Evolutionary conservation across 2,329 filamentous ascomycete genomes (phyloP), one percentile per base, ranked within the genome.

Genomic region (Cercospora berteroae): DNA sequence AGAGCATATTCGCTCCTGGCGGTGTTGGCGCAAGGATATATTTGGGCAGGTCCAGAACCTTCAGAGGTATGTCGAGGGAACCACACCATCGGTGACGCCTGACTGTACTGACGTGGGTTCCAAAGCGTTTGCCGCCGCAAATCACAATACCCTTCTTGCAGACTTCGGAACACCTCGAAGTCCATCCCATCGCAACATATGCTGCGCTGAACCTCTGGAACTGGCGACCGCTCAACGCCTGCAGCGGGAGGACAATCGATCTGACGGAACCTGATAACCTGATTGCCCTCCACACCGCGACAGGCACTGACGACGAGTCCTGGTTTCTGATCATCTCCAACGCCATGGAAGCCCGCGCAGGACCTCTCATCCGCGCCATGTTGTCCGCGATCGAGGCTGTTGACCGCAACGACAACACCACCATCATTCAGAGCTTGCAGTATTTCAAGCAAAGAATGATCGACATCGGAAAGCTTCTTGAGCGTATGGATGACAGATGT

Each of bases 191-290:
- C 29, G 94, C 94, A 55, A 97, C 94, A 20, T 99, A 97, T 77
- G 93, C 95, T 5, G 92, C 90, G 4, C 84, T 97, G 4, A 94
- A 92, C 73, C 84, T 99, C 33, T 99, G 95, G 95, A 99, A 99
- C 81, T 98, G 92, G 83, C 93, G 92, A 78, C 91, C 93, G 0
- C 85, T 97, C 63, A 95, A 97, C 76, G 81, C 88, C 65, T 58
- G 61, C 50, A 64, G 61, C 33, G 61, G 61, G 20, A 39, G 61
- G 18, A 92, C 96, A 78, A 85, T 87, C 48, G 88, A 74, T 33
- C 63, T 95, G 65, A 91, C 94, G 75, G 92, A 97, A 78, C 86
- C 88, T 27, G 90, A 96, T 75, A 97, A 97, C 74, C 84, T 98
- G 64, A 88, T 91, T 23, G 94, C 92, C 0, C 83, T 97, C 65